Conservation (phyloP, 495 filamentous ascomycete genomes). For the Tuber aestivum region DNA sequence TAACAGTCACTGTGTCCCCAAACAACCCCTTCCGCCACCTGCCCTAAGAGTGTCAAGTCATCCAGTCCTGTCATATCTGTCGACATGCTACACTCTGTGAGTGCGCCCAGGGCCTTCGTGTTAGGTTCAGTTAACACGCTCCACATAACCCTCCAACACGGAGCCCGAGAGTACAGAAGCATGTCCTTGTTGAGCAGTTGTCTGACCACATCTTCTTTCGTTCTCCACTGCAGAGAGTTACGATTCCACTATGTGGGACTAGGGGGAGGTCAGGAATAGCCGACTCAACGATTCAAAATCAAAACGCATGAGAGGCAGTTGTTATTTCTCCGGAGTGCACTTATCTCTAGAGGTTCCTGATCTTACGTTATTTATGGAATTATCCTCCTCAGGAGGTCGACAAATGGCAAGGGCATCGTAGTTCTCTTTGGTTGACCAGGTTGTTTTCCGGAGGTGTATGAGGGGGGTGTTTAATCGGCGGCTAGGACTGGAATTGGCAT, state of each 20-base stretch:
- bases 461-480: no score
- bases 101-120: no score
- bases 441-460: neutral
- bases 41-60: neutral
- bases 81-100: neutral
- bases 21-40: neutral
- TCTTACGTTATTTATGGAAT: neutral
- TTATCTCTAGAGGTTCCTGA: neutral
- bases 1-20: neutral
- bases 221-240: neutral
- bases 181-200: neutral
- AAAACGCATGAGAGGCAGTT: neutral
- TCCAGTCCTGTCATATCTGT: neutral
- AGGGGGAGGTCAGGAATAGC: neutral
- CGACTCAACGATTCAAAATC: neutral
- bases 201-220: neutral
- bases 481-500: no score
- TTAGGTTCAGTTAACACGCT: no score
- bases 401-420: conserved; percentile 8
- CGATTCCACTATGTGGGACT: neutral
- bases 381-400: conserved; percentile 11
- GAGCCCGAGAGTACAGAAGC: no score
- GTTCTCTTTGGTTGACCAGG: neutral
- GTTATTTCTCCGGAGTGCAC: conserved; percentile 7
- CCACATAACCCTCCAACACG: no score